Evolutionary conservation across 129 eudicot genomes (phyloP).

Genomic region (Apium graveolens): DNA sequence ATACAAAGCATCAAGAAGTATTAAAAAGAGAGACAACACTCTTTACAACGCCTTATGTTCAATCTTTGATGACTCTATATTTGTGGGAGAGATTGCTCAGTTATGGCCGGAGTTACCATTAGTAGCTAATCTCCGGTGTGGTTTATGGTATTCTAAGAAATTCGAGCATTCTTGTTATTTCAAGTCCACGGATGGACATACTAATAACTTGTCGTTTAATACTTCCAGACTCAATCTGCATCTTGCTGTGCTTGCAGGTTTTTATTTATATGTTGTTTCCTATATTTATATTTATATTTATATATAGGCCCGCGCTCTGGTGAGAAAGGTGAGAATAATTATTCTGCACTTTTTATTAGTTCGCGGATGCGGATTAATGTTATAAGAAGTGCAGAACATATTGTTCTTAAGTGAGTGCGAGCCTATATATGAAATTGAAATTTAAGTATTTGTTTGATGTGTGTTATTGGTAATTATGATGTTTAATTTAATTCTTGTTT

Average conservation of each 20-base stretch:
- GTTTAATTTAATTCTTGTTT: too few relatives aligned
- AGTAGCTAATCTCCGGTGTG: constrained; percentile 86
- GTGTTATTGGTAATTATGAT: neutral
- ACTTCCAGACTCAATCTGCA: constrained; percentile 92
- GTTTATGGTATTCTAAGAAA: constrained; percentile 63
- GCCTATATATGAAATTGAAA: neutral
- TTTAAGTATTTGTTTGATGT: too few relatives aligned
- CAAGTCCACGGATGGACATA: constrained; percentile 93
- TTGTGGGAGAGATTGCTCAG: constrained; percentile 76
- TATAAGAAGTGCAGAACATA: too few relatives aligned
- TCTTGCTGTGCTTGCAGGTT: constrained; percentile 73
- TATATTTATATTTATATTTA: too few relatives aligned
- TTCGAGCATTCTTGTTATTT: constrained; percentile 79
- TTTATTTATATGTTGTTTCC: too few relatives aligned
- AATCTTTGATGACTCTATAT: constrained; percentile 77
- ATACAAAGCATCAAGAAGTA: constrained; percentile 66
- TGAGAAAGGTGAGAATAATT: neutral
- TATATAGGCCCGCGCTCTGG: neutral
- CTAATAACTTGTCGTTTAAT: constrained; percentile 73
- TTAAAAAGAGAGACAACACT: constrained; percentile 52
- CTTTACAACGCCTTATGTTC: constrained; percentile 77
- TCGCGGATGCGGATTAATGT: too few relatives aligned
- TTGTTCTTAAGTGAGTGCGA: neutral
- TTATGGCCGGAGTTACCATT: constrained; percentile 85
- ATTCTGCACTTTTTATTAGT: neutral